Evolutionary conservation across 2,329 filamentous ascomycete genomes (phyloP).

Genomic region (Trichocomaceae sp.): DNA sequence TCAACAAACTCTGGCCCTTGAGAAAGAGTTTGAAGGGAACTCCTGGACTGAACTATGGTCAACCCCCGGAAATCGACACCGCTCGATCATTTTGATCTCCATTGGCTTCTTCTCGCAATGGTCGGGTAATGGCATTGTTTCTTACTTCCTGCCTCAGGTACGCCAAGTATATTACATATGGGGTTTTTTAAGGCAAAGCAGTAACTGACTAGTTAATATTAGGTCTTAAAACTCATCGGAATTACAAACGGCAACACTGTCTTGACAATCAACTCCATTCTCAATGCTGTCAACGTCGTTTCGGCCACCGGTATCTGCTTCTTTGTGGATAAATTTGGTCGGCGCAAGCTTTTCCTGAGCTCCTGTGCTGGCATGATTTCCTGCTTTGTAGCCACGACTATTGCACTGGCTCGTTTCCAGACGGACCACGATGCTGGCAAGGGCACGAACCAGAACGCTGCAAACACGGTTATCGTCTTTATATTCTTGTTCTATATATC

Average conservation of each 20-base stretch:
- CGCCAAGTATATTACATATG: too few relatives aligned
- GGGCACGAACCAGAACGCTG: constrained; percentile 16
- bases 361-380: constrained; percentile 23
- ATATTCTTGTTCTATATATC: constrained; percentile 24
- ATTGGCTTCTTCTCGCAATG: constrained; percentile 49
- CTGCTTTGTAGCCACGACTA: constrained; percentile 16
- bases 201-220: constrained; percentile 10
- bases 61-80: constrained; percentile 41
- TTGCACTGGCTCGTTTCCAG: constrained; percentile 17
- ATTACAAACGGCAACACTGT: constrained; percentile 23
- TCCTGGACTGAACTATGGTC: constrained; percentile 46
- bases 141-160: constrained; percentile 27
- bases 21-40: constrained; percentile 46
- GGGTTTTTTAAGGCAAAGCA: too few relatives aligned
- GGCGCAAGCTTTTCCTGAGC: constrained; percentile 52
- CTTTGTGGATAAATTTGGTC: constrained; percentile 50
- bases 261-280: constrained; percentile 13
- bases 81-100: constrained; percentile 21
- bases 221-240: constrained; percentile 31
- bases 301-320: constrained; percentile 35
- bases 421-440: constrained; percentile 8
- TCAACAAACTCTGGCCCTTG: constrained; percentile 39
- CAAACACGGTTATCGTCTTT: constrained; percentile 24
- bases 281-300: constrained; percentile 16
- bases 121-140: constrained; percentile 52